Evolutionary conservation across 1,284 basidiomycete species (phyloP).

Genomic region (Athelia sp.): DNA sequence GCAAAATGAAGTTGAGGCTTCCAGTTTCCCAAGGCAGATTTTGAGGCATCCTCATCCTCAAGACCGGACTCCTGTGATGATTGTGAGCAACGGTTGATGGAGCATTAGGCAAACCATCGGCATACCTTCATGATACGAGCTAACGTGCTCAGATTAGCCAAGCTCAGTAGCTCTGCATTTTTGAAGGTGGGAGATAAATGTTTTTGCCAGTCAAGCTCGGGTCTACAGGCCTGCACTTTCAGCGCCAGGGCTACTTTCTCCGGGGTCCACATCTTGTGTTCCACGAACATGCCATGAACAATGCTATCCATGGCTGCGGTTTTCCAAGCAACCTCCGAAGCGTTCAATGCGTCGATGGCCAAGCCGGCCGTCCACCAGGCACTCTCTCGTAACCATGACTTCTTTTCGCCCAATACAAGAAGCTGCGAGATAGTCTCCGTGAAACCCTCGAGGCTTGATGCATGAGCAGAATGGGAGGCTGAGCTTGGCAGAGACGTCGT

Average conservation of each 20-base stretch:
- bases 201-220: conserved; percentile 65
- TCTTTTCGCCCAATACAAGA: conserved; percentile 71
- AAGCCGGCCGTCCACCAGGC: conserved; percentile 82
- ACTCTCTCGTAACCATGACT: conserved; percentile 90
- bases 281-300: conserved; percentile 48
- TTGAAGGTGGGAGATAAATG: conserved; percentile 80
- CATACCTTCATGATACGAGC: conserved; percentile 77
- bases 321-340: conserved; percentile 67
- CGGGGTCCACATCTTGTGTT: conserved; percentile 69
- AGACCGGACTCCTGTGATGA: conserved; percentile 47
- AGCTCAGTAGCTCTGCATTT: conserved; percentile 58
- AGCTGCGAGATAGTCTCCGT: conserved; percentile 62
- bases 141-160: conserved; percentile 69
- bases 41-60: conserved; percentile 47
- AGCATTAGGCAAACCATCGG: neutral
- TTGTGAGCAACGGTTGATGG: neutral
- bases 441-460: conserved; percentile 60
- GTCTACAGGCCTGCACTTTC: conserved; percentile 56
- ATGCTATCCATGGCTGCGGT: conserved; percentile 54
- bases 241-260: conserved; percentile 86
- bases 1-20: conserved; percentile 91
- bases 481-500: conserved; percentile 47
- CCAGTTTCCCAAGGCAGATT: conserved; percentile 63
- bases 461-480: conserved; percentile 43
- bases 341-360: conserved; percentile 55